Percentiles rank a stretch among this genome's conserved stretches.
Conservation (phyloP, 78 protist genomes). For the Dictyostelium purpureum region DNA sequence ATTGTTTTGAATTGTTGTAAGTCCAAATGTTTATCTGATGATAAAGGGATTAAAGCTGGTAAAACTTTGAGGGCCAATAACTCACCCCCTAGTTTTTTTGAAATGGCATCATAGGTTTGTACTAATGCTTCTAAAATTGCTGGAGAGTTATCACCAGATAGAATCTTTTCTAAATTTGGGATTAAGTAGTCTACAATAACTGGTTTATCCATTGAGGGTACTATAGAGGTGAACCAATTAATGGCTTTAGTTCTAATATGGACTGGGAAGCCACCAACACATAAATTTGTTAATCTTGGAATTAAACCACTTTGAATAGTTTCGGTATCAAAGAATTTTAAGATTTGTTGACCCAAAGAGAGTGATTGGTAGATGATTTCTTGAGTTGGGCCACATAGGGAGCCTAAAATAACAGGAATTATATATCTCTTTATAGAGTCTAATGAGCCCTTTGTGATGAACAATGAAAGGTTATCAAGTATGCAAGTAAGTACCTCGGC, state of each 20-base stretch:
- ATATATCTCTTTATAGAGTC: conserved; percentile 12
- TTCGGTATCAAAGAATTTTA: conserved; percentile 43
- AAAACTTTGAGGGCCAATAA: conserved; percentile 52
- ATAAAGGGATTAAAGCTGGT: conserved; percentile 56
- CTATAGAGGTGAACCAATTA: conserved; percentile 49
- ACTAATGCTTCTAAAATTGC: conserved; percentile 51
- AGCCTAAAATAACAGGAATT: conserved; percentile 36
- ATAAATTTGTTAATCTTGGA: conserved; percentile 45
- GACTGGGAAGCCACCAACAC: conserved; percentile 45
- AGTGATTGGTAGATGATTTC: conserved; percentile 63
- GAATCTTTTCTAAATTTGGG: conserved; percentile 44
- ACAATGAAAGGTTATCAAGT: not conserved
- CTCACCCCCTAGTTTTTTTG: conserved; percentile 69
- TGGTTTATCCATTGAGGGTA: conserved; percentile 51
- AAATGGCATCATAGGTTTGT: conserved; percentile 46
- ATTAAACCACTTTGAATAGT: conserved; percentile 10
- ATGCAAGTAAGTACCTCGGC: conserved; percentile 20
- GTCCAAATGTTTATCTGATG: conserved; percentile 59
- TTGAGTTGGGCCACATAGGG: conserved; percentile 72
- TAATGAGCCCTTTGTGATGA: not conserved
- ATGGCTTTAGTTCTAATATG: conserved; percentile 55
- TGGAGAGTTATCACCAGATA: conserved; percentile 47
- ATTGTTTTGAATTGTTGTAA: conserved; percentile 52
- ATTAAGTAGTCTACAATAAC: conserved; percentile 6
- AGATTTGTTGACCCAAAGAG: not conserved